These are phyloP conservation scores for Cladorrhinum sp. DNA, from an alignment of 2,329 filamentous ascomycete genomes.

Conservation along the genomic window DNA sequence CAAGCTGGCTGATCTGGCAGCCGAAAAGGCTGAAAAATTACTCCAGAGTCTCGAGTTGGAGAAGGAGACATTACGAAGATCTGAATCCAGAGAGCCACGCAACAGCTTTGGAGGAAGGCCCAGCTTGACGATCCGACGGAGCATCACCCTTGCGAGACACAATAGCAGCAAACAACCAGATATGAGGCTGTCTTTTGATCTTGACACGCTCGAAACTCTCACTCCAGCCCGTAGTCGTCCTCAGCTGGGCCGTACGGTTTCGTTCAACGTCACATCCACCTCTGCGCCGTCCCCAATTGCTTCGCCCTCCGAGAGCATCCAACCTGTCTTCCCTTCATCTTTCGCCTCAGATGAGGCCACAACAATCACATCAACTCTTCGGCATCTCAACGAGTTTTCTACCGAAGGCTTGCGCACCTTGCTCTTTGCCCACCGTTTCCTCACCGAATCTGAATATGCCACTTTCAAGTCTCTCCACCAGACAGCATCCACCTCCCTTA, in stretches of 20 bases:
- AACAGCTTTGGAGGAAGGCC: constrained; percentile 55
- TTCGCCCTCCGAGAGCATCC: constrained; percentile 31
- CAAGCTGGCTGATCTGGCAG: constrained; percentile 67
- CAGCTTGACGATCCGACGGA: constrained; percentile 50
- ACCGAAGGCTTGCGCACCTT: constrained; percentile 92
- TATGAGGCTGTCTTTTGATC: constrained; percentile 47
- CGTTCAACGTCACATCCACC: constrained; percentile 40
- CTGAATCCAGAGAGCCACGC: constrained; percentile 52
- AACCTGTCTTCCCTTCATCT: constrained; percentile 47
- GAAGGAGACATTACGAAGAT: constrained; percentile 53
- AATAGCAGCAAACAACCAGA: constrained; percentile 29
- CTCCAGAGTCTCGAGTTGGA: constrained; percentile 62
- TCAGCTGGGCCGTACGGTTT: constrained; percentile 43
- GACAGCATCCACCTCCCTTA: constrained; percentile 81
- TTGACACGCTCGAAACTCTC: constrained; percentile 36
- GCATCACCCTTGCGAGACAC: constrained; percentile 35
- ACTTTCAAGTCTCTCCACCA: constrained; percentile 88
- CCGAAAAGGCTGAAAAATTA: constrained; percentile 67
- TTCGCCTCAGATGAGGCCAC: constrained; percentile 49
- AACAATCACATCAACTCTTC: constrained; percentile 54
- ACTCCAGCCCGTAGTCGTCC: constrained; percentile 38
- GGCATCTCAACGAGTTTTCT: constrained; percentile 97
- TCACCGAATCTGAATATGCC: constrained; percentile 82
- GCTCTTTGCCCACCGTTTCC: constrained; percentile 89
- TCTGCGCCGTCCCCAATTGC: constrained; percentile 10